Evolutionary conservation across 2,329 filamentous ascomycete species (phyloP).

Genomic region (Fusarium beomiforme): DNA sequence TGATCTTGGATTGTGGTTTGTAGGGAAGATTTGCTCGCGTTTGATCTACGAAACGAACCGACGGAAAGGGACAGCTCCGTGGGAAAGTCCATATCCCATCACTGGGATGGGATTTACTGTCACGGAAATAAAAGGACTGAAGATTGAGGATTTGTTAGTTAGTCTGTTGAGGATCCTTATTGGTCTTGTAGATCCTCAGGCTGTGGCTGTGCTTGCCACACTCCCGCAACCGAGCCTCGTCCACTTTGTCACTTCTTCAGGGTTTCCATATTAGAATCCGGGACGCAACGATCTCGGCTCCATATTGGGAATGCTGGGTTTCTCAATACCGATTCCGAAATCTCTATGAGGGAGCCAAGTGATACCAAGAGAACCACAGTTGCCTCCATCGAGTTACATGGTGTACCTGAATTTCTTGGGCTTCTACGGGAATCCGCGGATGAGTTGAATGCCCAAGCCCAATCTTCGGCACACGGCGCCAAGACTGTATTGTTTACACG

Average conservation of each 20-base stretch:
- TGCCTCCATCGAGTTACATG: slow-evolving; percentile 10
- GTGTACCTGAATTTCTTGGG: slow-evolving; percentile 9
- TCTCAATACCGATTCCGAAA: slow-evolving; percentile 6
- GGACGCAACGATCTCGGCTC: slow-evolving; percentile 11
- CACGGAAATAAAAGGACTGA: slow-evolving; percentile 23
- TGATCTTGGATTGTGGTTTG: slow-evolving; percentile 12
- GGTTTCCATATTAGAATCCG: slow-evolving; percentile 5
- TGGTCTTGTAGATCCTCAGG: background rate
- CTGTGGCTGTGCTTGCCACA: slow-evolving; percentile 44
- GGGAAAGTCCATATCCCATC: slow-evolving; percentile 6
- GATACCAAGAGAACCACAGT: slow-evolving; percentile 16
- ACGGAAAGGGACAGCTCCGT: slow-evolving; percentile 16
- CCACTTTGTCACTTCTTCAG: slow-evolving; percentile 16
- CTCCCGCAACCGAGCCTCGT: slow-evolving; percentile 28
- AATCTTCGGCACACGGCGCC: slow-evolving; percentile 12
- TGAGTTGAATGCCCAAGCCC: background rate
- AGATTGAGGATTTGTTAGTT: background rate
- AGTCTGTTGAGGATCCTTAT: background rate
- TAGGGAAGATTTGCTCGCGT: slow-evolving; percentile 1
- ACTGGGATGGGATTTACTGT: slow-evolving; percentile 27
- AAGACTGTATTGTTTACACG: slow-evolving; percentile 11
- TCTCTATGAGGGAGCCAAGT: slow-evolving; percentile 31
- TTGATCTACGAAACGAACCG: slow-evolving; percentile 19
- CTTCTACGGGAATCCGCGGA: slow-evolving; percentile 6
- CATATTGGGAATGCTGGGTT: slow-evolving; percentile 7